A percentile compares a stretch with the other conserved stretches of the same genome.
These are phyloP conservation scores for Paraphoma chrysanthemicola DNA, from an alignment of 2,329 filamentous ascomycete genomes.

Conservation along the genomic window DNA sequence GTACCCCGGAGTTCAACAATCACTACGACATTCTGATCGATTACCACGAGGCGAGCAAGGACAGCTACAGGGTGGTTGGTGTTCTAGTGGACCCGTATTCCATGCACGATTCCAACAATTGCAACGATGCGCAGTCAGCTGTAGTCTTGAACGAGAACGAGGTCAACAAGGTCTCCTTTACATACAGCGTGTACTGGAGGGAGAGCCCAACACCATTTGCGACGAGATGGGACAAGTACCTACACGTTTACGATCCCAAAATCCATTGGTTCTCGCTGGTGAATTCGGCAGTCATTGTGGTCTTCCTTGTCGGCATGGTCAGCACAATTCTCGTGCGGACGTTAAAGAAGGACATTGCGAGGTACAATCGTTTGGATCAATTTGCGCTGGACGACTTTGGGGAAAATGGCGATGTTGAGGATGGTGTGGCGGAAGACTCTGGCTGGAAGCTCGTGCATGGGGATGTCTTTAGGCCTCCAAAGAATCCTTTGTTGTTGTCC, in stretches of 20 bases:
- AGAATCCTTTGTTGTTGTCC: conserved; percentile 82
- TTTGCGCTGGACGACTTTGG: conserved; percentile 90
- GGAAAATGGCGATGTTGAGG: conserved; percentile 76
- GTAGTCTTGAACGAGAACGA: conserved; percentile 71
- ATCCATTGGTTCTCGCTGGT: conserved; percentile 99
- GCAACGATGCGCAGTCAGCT: conserved; percentile 68
- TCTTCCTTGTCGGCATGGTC: conserved; percentile 90
- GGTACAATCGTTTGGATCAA: conserved; percentile 93
- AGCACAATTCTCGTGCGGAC: conserved; percentile 89
- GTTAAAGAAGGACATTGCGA: conserved; percentile 90
- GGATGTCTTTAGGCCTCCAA: conserved; percentile 91
- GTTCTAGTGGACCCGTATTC: conserved; percentile 87
- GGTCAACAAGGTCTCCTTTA: conserved; percentile 77
- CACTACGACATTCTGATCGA: conserved; percentile 95
- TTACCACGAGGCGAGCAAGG: conserved; percentile 79
- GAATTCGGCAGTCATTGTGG: conserved; percentile 92
- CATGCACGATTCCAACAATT: conserved; percentile 62
- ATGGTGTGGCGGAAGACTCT: conserved; percentile 95
- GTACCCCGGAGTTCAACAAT: conserved; percentile 77
- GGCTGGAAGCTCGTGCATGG: conserved; percentile 99
- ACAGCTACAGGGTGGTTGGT: conserved; percentile 87
- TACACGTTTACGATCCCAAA: conserved; percentile 96
- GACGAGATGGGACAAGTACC: conserved; percentile 97
- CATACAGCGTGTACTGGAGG: conserved; percentile 91
- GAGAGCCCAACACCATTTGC: conserved; percentile 88